Conservation (phyloP, 345 rosid genomes). For the Clarkia xantiana region DNA sequence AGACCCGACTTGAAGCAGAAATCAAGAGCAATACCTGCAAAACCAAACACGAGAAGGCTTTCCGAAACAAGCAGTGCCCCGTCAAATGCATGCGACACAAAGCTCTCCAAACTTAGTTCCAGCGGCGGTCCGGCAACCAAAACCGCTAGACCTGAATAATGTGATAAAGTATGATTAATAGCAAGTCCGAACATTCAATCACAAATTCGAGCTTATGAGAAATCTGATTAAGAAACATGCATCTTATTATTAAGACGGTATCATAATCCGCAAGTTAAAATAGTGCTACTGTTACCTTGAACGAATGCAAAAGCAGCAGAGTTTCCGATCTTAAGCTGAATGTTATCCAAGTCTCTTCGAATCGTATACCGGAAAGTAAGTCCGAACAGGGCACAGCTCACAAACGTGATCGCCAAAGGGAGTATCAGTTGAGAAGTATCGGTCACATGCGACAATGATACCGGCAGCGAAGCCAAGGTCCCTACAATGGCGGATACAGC, state of each 20-base stretch:
- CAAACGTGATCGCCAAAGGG: slow-evolving; percentile 37
- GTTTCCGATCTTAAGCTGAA: slow-evolving; percentile 64
- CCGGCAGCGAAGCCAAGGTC: slow-evolving; percentile 47
- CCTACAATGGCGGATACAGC: slow-evolving; percentile 62
- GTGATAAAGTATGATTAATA: background rate
- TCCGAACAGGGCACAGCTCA: slow-evolving; percentile 86
- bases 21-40: slow-evolving; percentile 44
- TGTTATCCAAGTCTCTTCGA: slow-evolving; percentile 60
- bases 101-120: slow-evolving; percentile 34
- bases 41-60: slow-evolving; percentile 33
- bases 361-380: slow-evolving; percentile 69
- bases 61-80: slow-evolving; percentile 33
- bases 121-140: slow-evolving; percentile 50
- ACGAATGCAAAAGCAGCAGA: slow-evolving; percentile 67
- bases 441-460: slow-evolving; percentile 44
- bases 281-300: slow-evolving; percentile 33
- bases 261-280: background rate
- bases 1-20: slow-evolving; percentile 39
- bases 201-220: too few species aligned
- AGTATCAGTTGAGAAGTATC: slow-evolving; percentile 38
- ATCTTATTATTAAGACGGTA: too few species aligned
- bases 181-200: background rate
- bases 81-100: slow-evolving; percentile 25
- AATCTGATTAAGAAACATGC: too few species aligned
- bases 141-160: slow-evolving; percentile 45